Evolutionary conservation across 257 asterid genomes (phyloP).

Genomic region (Solanum dulcamara): DNA sequence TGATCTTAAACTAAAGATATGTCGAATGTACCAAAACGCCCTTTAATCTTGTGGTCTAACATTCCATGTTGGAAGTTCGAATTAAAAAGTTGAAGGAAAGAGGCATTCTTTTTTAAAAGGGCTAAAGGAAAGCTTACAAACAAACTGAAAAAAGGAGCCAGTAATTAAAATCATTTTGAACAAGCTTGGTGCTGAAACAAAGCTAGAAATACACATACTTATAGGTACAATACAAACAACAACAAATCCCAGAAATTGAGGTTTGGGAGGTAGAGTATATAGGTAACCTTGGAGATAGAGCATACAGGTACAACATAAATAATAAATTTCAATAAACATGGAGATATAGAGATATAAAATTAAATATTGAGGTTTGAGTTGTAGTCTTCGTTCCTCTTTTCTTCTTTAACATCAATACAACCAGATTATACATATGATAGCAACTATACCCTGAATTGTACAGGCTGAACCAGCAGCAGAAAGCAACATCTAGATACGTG

Average conservation of each 20-base stretch:
- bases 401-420: neutral
- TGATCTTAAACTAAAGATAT: neutral
- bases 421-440: neutral
- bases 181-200: neutral
- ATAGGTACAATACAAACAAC: neutral
- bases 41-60: neutral
- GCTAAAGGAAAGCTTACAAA: neutral
- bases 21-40: neutral
- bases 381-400: neutral
- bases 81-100: neutral
- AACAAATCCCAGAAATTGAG: neutral
- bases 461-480: neutral
- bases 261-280: neutral
- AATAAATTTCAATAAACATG: neutral
- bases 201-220: neutral
- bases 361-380: neutral
- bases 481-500: neutral
- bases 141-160: neutral
- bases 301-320: neutral
- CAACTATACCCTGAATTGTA: neutral
- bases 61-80: neutral
- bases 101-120: neutral
- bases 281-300: neutral
- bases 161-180: neutral
- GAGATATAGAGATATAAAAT: neutral